Base-by-base conservation (phyloP, 768 basidiomycete species). In the Boletus patriciae region DNA sequence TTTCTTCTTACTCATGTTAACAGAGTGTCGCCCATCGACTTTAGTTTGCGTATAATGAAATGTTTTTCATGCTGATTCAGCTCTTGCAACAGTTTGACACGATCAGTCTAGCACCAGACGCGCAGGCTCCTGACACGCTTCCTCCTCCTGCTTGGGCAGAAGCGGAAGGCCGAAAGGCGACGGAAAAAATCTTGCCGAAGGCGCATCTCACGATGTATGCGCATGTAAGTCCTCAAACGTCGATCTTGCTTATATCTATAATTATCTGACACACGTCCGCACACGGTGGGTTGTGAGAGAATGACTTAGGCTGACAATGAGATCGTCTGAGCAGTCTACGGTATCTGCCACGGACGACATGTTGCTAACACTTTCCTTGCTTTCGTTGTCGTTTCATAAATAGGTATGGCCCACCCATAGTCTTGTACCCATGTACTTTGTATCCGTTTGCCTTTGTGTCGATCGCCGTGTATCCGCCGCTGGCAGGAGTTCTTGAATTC, bases 11-110 rank as follows among this genome's bases (percentile, higher is more conserved):
- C 46, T 21, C 23, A 10, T 41, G 25, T 52, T 50, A 21, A 42
- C 18, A 27, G 23, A 25, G 6, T 0, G 13, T 52, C 47, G 18
- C 29, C 16, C 38, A 9, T 21, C 33, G 0, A 16, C 16, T 12
- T 27, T 37, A 83, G 80, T 83, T 82, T 54, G 82, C 82, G 1
- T 83, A 83, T 61, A 81, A 83, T 57, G 82, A 83, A 59, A 64
- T 83, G 70, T 86, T 85, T 1, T 86, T 85, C 71, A 76, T 86
- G 66, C 66, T 87, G 49, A 77, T 88, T 52, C 78, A 83, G 4
- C 74, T 88, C 27, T 69, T 87, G n/a, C 86, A 88, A 64, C 74
- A 72, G 40, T 87, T 87, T 68, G 73, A 74, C 0, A 74, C 74
- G 0, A 70, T 87, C 42, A 66, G 70, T 6, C 73, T 86, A 12